Conservation (phyloP, 257 asterid genomes). For the Pogostemon cablin region DNA sequence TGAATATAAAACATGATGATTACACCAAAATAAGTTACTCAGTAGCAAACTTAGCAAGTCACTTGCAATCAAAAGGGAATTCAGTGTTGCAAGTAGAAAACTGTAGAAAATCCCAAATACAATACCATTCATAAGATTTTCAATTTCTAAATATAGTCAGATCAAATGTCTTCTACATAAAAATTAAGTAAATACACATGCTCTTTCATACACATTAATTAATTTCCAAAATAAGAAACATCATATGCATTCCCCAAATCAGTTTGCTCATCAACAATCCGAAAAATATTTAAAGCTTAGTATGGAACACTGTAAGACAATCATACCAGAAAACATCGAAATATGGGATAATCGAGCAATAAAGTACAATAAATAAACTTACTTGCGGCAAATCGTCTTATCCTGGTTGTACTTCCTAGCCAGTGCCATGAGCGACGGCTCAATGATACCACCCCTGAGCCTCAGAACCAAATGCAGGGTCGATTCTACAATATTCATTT, state of each 20-base stretch:
- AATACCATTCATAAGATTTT: neutral
- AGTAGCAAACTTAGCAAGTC: neutral
- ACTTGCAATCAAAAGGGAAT: neutral
- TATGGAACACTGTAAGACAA: neutral
- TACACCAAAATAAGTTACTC: neutral
- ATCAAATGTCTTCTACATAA: neutral
- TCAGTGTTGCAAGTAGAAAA: neutral
- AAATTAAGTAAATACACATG: neutral
- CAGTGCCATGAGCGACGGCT: slow-evolving; percentile 69
- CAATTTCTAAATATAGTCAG: neutral
- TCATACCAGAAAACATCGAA: neutral
- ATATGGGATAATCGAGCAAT: neutral
- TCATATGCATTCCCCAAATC: neutral
- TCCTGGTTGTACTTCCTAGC: slow-evolving; percentile 73
- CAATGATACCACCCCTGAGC: slow-evolving; percentile 77
- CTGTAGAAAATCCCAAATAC: too few relatives aligned
- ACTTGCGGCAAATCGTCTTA: slow-evolving; percentile 79
- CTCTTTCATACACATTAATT: neutral
- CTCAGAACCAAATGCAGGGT: slow-evolving; percentile 75
- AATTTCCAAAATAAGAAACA: neutral
- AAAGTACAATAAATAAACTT: slow-evolving; percentile 7
- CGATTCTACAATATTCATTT: slow-evolving; percentile 47
- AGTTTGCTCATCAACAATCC: neutral
- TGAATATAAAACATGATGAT: neutral
- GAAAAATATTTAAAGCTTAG: neutral